phyloP scores from a whole-genome alignment of 1,284 basidiomycete species.

The Prillingera fragicola region DNA sequence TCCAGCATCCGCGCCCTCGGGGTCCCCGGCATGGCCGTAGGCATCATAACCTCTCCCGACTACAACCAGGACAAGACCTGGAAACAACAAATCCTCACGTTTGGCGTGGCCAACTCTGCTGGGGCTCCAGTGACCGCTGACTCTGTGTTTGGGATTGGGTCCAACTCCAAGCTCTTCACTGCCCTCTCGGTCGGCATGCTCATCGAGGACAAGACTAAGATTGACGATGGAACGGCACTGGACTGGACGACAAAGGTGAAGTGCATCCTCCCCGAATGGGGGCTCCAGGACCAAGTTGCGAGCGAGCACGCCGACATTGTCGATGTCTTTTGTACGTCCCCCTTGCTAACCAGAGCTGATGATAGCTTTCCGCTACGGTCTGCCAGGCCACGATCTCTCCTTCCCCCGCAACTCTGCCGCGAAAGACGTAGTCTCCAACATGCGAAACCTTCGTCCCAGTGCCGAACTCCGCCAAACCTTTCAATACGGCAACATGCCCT shows the following conservation, averaged over 20 bases:
- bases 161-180: conserved; percentile 52
- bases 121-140: too few relatives aligned
- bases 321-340: conserved; percentile 42
- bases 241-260: conserved; percentile 49
- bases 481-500: conserved; percentile 40
- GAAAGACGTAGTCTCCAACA: conserved; percentile 11
- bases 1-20: too few relatives aligned
- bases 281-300: conserved; percentile 45
- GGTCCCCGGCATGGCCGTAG: too few relatives aligned
- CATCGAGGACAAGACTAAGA: conserved; percentile 45
- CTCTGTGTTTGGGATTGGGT: conserved; percentile 50
- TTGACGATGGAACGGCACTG: conserved; percentile 37
- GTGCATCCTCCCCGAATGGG: conserved; percentile 49
- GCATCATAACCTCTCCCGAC: too few relatives aligned
- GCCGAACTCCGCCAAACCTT: conserved; percentile 28
- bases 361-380: conserved; percentile 28
- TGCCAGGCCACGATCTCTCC: conserved; percentile 29
- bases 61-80: too few relatives aligned
- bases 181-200: conserved; percentile 47
- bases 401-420: conserved; percentile 1
- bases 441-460: conserved; percentile 28
- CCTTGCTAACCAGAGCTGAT: background rate
- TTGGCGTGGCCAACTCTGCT: too few relatives aligned
- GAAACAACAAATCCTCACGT: too few relatives aligned
- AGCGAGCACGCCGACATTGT: conserved; percentile 43